Evolutionary conservation across 1,284 basidiomycete species (phyloP).

Genomic region (Abortiporus biennis): DNA sequence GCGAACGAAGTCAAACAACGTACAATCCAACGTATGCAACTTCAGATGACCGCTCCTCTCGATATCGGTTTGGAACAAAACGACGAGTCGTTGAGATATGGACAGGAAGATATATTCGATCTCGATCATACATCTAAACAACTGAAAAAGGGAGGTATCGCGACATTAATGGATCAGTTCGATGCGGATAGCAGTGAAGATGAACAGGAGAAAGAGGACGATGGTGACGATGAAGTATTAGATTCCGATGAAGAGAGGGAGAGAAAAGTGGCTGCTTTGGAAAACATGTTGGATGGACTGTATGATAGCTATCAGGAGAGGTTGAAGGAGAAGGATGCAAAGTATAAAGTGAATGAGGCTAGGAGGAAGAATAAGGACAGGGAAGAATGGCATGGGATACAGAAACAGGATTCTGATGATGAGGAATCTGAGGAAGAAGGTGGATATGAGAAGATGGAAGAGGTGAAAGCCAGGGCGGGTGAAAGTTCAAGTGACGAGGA

Average conservation of each 20-base stretch:
- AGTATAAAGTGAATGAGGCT: conserved; percentile 84
- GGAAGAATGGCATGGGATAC: conserved; percentile 78
- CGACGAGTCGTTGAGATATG: conserved; percentile 63
- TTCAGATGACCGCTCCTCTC: conserved; percentile 95
- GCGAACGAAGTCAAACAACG: conserved; percentile 88
- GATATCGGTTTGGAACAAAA: conserved; percentile 91
- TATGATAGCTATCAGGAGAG: conserved; percentile 87
- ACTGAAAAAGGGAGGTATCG: conserved; percentile 37
- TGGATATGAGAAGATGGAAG: conserved; percentile 73
- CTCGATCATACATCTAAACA: conserved; percentile 58
- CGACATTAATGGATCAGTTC: conserved; percentile 42
- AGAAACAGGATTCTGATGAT: conserved; percentile 37
- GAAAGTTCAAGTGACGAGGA: conserved; percentile 47
- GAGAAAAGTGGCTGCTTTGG: conserved; percentile 59
- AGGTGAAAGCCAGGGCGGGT: conserved; percentile 51
- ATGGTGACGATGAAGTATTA: conserved; percentile 43
- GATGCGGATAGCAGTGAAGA: conserved; percentile 35
- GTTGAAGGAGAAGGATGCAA: conserved; percentile 82
- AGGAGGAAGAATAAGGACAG: conserved; percentile 69
- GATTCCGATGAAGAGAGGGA: conserved; percentile 73
- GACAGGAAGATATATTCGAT: conserved; percentile 85
- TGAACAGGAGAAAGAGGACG: conserved; percentile 31
- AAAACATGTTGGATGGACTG: conserved; percentile 82
- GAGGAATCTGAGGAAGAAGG: conserved; percentile 45
- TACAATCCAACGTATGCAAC: conserved; percentile 92